phyloP scores from a whole-genome alignment of 257 asterid genomes.

The Solanum peruvianum region DNA sequence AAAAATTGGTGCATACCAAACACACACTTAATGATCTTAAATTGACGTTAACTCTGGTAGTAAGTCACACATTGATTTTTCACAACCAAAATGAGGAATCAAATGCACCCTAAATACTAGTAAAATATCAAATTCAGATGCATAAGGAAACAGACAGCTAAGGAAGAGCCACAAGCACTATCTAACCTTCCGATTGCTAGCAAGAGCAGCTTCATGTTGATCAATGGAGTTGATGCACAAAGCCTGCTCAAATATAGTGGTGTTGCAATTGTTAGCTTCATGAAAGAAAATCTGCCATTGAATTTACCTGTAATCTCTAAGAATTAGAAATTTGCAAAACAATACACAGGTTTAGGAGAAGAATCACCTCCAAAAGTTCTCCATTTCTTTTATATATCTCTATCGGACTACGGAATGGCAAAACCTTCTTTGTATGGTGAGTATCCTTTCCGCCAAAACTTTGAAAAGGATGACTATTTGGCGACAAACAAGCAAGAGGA shows the following conservation, averaged over 20 bases:
- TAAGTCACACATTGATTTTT: not conserved
- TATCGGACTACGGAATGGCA: conserved; percentile 63
- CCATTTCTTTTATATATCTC: conserved; percentile 78
- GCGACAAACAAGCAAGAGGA: conserved; percentile 72
- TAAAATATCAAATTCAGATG: not conserved
- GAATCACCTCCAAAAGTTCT: conserved; percentile 79
- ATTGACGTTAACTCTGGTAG: not conserved
- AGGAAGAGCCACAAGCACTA: not conserved
- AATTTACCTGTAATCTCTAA: not conserved
- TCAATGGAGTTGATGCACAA: conserved; percentile 71
- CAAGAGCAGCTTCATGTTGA: conserved; percentile 77
- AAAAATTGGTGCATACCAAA: not conserved
- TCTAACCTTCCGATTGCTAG: conserved; percentile 84
- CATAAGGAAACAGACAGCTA: not conserved
- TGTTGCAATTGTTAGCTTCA: not conserved
- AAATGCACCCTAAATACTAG: not conserved
- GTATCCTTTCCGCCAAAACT: conserved; percentile 41
- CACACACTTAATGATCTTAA: not conserved
- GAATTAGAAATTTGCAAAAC: not conserved
- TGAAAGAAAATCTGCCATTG: not conserved
- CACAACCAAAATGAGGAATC: not conserved
- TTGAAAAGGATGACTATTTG: conserved; percentile 82
- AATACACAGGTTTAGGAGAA: conserved; percentile 6
- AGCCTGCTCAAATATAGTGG: conserved; percentile 45
- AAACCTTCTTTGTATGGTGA: conserved; percentile 24